Conservation (phyloP, 345 rosid genomes). For the Raphanus raphanistrum region DNA sequence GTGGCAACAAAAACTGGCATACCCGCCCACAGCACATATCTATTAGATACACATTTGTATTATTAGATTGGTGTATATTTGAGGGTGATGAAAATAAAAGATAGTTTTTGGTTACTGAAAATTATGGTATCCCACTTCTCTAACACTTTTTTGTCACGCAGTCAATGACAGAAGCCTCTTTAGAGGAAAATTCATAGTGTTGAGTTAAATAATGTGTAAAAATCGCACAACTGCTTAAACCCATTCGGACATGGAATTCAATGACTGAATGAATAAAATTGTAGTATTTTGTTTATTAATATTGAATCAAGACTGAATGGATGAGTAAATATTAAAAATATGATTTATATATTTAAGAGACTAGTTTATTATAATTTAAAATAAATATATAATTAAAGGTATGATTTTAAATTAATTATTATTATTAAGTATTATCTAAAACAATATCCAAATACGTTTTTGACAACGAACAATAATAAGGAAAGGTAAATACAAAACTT, state of each 20-base stretch:
- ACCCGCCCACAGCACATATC: neutral
- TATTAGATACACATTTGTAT: conserved; percentile 17
- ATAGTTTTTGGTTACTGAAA: conserved; percentile 14
- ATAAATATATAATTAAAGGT: too few species aligned
- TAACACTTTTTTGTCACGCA: neutral
- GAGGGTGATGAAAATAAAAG: conserved; percentile 26
- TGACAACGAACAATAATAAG: too few species aligned
- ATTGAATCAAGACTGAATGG: too few species aligned
- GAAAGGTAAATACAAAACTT: too few species aligned
- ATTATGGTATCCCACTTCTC: neutral
- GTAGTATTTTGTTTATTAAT: too few species aligned
- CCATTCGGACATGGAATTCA: neutral
- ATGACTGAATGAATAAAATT: too few species aligned
- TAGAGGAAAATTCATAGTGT: neutral
- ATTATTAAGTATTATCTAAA: neutral
- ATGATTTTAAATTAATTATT: too few species aligned
- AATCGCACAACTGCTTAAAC: too few species aligned
- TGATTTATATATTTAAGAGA: neutral
- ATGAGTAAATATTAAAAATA: too few species aligned
- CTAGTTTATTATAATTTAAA: too few species aligned
- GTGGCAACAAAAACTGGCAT: conserved; percentile 12
- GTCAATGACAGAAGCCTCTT: neutral
- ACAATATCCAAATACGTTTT: neutral
- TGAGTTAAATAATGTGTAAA: neutral
- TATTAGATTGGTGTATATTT: conserved; percentile 13